A percentile compares a stretch with the other conserved stretches of the same genome.
Conservation (phyloP, 768 basidiomycete species). For the Lactarius hatsudake region DNA sequence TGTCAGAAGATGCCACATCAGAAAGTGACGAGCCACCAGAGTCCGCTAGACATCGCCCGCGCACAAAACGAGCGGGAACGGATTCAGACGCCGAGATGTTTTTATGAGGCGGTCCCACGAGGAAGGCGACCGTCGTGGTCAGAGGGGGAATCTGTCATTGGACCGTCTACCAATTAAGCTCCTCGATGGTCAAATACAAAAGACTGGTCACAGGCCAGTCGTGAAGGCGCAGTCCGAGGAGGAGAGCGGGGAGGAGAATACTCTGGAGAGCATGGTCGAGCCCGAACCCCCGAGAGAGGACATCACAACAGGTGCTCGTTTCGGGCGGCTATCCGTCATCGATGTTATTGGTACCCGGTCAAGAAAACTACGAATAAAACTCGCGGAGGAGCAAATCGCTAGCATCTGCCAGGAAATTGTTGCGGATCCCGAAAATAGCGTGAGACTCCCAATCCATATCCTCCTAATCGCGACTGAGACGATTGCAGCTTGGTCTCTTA, state of each 20-base stretch:
- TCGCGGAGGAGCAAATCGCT: conserved; percentile 93
- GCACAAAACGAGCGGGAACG: conserved; percentile 29
- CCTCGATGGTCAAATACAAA: conserved; percentile 70
- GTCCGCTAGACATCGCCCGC: conserved; percentile 26
- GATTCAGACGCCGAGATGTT: conserved; percentile 66
- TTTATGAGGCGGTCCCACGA: conserved; percentile 66
- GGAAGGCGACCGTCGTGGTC: conserved; percentile 45
- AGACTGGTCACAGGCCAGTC: conserved; percentile 43
- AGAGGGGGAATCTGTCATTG: conserved; percentile 49
- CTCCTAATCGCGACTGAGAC: conserved; percentile 12
- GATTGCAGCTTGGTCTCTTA: conserved; percentile 74
- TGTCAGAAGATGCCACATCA: conserved; percentile 33
- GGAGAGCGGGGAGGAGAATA: conserved; percentile 39
- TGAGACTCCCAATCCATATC: conserved; percentile 41
- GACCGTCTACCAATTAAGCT: conserved; percentile 84
- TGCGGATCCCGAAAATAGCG: conserved; percentile 92
- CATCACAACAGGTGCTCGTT: conserved; percentile 78
- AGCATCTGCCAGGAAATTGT: conserved; percentile 91
- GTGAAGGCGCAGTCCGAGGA: conserved; percentile 31
- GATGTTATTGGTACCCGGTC: conserved; percentile 68
- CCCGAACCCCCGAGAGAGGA: conserved; percentile 51
- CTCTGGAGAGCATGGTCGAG: conserved; percentile 28
- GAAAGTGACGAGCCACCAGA: conserved; percentile 32
- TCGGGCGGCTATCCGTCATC: conserved; percentile 78
- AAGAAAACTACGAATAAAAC: conserved; percentile 61